Base-by-base conservation (phyloP, 2,329 filamentous ascomycete species). In the Lachnellula occidentalis region DNA sequence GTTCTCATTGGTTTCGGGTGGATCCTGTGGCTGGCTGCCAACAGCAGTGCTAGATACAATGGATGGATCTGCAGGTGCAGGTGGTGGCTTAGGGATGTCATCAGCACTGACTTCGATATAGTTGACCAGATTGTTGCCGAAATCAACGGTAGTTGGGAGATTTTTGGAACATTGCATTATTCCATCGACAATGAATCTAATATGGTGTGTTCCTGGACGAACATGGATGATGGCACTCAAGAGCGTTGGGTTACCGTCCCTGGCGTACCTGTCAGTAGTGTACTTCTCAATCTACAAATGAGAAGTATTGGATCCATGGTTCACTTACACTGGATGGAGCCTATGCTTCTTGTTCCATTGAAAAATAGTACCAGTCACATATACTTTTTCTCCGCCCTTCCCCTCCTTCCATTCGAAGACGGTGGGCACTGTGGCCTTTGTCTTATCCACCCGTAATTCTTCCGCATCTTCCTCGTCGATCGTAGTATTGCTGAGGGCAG, bases 61-160 rank as follows among this genome's bases (percentile, higher is more conserved):
- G 17, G 52, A 53, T 43, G 53, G 64, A 15, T 71, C 67, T 45
- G 67, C 69, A 5, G 67, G 63, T 21, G 69, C 59, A 19, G 64
- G 62, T 34, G 64, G 64, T 47, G 71, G 66, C 24, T 69, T 67
- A 11, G 77, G 76, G 31, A 85, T 72, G 66, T 92, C 87, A 53
- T 91, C 86, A 36, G 89, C 83, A 65, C 81, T 89, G 58, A 97
- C 88, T 74, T 99, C 94, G 67, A 99, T 90, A 70, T 97, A 99
- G 73, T 99, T 99, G 72, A 99, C 92, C 17, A 99, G 78, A 69
- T 96, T 95, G 74, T 97, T 97, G 61, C 91, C 95, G 70, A 95
- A 96, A 71, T 99, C 94, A 55, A 99, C 94, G 1, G 94, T 95
- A 0, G 94, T 97, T 14, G 94, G 92, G 53, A 96, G 78, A 60